Conservation (phyloP, 192 early-diverging fungal species). For the Backusella morwellensis region DNA sequence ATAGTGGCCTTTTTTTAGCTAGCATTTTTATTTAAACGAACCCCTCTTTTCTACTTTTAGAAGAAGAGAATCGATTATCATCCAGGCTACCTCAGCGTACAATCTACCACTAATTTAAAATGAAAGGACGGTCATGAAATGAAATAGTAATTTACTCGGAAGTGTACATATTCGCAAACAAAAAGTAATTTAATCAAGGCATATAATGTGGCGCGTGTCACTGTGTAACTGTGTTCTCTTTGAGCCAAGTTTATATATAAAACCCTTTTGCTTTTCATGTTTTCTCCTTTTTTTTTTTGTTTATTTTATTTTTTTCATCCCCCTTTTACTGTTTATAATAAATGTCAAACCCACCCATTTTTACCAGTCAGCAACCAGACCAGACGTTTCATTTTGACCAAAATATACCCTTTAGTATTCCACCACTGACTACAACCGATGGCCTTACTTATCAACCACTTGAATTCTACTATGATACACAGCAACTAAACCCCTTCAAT, state of each 20-base stretch:
- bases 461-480: not conserved
- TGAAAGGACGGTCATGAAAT: not conserved
- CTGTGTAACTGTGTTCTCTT: not conserved
- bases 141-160: not conserved
- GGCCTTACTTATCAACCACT: not conserved
- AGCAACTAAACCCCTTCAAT: not conserved
- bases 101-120: not conserved
- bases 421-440: not conserved
- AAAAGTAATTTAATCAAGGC: not conserved
- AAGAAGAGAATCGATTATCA: not conserved
- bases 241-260: not conserved
- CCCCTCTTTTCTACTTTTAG: not conserved
- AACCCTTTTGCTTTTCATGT: not conserved
- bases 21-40: not conserved
- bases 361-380: conserved; percentile 4
- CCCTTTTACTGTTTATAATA: not conserved
- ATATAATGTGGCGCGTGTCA: conserved; percentile 8
- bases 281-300: not conserved
- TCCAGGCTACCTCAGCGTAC: conserved; percentile 8
- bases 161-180: not conserved
- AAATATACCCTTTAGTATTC: not conserved
- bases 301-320: not conserved
- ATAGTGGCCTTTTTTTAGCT: not conserved
- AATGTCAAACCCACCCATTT: conserved; percentile 9
- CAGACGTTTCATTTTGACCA: not conserved